phyloP scores from a whole-genome alignment of 2,329 filamentous ascomycete species.

The Alternaria conjuncta region DNA sequence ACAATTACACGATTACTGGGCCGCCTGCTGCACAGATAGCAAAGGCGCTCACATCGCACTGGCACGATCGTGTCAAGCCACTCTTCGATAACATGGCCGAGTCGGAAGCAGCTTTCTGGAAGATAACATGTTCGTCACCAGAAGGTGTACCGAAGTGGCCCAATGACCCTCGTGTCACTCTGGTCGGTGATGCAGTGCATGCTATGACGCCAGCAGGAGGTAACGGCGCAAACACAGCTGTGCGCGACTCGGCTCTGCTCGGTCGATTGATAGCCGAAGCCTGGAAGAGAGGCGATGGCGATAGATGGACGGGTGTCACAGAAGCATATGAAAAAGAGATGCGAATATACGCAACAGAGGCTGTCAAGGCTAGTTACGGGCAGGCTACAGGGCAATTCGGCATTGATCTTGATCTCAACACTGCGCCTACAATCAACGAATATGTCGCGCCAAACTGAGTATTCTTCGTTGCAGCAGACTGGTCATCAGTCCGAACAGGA shows the following conservation, averaged over 20 bases:
- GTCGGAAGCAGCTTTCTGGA: slow-evolving; percentile 68
- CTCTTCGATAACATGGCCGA: slow-evolving; percentile 66
- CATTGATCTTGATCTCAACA: slow-evolving; percentile 24
- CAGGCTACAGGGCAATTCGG: slow-evolving; percentile 24
- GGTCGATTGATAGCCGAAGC: slow-evolving; percentile 47
- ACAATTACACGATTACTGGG: slow-evolving; percentile 66
- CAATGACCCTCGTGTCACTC: slow-evolving; percentile 60
- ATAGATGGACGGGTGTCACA: slow-evolving; percentile 43
- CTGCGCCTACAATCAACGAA: slow-evolving; percentile 22
- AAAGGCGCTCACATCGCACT: slow-evolving; percentile 60
- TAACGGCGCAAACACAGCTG: slow-evolving; percentile 55
- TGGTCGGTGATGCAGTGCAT: slow-evolving; percentile 56
- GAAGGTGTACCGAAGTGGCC: slow-evolving; percentile 66
- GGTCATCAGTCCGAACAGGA: neutral
- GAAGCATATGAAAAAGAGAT: slow-evolving; percentile 47
- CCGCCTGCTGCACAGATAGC: slow-evolving; percentile 64
- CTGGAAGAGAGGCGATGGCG: slow-evolving; percentile 26
- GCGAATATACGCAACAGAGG: slow-evolving; percentile 44
- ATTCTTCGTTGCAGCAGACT: neutral
- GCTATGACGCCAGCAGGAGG: slow-evolving; percentile 56
- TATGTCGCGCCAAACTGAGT: slow-evolving; percentile 25
- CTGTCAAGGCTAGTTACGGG: slow-evolving; percentile 61
- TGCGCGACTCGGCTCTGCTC: slow-evolving; percentile 51
- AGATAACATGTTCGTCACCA: slow-evolving; percentile 68
- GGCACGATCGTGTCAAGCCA: slow-evolving; percentile 63